phyloP scores from a whole-genome alignment of 2,329 filamentous ascomycete species.

The Fusarium sp. region DNA sequence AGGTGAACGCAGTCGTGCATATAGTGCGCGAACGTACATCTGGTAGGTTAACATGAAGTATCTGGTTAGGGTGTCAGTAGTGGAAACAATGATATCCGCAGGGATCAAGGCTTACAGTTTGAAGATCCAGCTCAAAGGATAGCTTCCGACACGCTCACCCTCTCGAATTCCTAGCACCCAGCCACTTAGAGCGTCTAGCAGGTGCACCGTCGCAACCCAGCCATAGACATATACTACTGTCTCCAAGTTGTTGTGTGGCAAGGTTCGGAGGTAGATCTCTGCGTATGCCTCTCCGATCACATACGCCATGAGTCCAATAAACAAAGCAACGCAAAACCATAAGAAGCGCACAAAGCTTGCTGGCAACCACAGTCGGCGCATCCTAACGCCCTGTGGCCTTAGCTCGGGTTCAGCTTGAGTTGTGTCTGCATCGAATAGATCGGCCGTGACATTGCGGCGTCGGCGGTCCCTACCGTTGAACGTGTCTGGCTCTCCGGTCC shows the following conservation, averaged over 20 bases:
- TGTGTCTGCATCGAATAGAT: conserved; percentile 54
- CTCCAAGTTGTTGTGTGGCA: conserved; percentile 74
- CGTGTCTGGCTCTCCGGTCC: conserved; percentile 68
- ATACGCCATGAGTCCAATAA: conserved; percentile 72
- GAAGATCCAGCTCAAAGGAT: conserved; percentile 77
- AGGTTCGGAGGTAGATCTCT: conserved; percentile 74
- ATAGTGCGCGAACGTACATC: conserved; percentile 76
- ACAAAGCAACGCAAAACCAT: conserved; percentile 75
- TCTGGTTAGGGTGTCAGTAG: conserved; percentile 42
- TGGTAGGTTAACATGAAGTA: conserved; percentile 78
- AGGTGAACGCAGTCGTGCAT: conserved; percentile 74
- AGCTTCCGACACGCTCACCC: conserved; percentile 75
- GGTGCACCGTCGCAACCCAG: conserved; percentile 74
- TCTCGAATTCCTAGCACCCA: conserved; percentile 75
- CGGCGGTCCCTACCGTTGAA: conserved; percentile 58
- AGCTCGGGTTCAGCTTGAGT: conserved; percentile 43
- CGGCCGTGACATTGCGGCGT: conserved; percentile 52
- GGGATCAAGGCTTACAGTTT: conserved; percentile 65
- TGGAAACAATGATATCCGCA: not conserved
- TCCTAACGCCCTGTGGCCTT: conserved; percentile 51
- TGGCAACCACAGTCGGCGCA: conserved; percentile 68
- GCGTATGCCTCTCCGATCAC: conserved; percentile 76
- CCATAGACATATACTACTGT: conserved; percentile 78
- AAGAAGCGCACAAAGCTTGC: conserved; percentile 76
- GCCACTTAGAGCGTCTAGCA: conserved; percentile 72